A percentile compares a stretch with the other conserved stretches of the same genome.
Conservation (phyloP, 129 eudicot species). For the Artemisia argyi region DNA sequence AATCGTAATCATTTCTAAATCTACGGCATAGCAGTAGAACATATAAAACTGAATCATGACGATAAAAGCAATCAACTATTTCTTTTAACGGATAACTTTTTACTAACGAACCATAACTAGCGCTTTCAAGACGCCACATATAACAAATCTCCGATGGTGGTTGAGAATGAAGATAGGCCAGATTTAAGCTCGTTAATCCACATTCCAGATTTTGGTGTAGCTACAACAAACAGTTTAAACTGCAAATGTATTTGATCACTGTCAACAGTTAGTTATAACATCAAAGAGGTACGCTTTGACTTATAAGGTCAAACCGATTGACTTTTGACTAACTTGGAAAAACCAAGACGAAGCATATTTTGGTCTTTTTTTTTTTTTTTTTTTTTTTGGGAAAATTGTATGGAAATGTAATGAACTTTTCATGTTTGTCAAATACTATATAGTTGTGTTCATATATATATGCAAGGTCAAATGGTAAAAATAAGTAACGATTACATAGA, state of each 20-base stretch:
- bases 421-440: background rate
- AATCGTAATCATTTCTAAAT: too few relatives aligned
- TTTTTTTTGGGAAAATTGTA: too few relatives aligned
- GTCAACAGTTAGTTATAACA: slow-evolving; percentile 1
- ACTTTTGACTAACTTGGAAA: background rate
- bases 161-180: slow-evolving; percentile 7
- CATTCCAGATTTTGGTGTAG: slow-evolving; percentile 2
- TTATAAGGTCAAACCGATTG: slow-evolving; percentile 1
- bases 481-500: too few relatives aligned
- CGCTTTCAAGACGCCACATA: background rate
- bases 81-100: slow-evolving; percentile 17
- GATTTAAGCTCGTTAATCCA: slow-evolving; percentile 13
- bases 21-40: too few relatives aligned
- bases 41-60: background rate
- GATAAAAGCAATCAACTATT: background rate
- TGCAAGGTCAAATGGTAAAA: background rate
- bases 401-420: too few relatives aligned
- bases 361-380: background rate
- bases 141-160: background rate
- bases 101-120: too few relatives aligned
- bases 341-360: background rate
- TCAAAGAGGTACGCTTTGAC: slow-evolving; percentile 12
- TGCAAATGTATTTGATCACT: slow-evolving; percentile 24
- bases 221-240: slow-evolving; percentile 7
- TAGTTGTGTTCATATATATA: too few relatives aligned